Base-by-base conservation (phyloP, 169 alveolate species). In the Plasmodium knowlesi region DNA sequence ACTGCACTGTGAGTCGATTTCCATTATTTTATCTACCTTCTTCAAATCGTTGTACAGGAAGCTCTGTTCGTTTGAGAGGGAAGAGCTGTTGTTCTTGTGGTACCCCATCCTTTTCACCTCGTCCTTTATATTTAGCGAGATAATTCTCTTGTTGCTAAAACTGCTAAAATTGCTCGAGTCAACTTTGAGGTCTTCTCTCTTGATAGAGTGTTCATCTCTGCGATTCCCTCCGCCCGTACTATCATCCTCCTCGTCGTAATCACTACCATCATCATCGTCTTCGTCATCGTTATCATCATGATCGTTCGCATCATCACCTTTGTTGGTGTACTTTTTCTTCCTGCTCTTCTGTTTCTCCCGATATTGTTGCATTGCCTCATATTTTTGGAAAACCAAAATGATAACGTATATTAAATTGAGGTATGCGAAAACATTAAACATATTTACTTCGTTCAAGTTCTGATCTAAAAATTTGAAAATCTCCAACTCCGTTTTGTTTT, bases 401-500 rank as follows among this genome's bases (percentile, higher is more conserved):
- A 81, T 89, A 0, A 89, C 83, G 39, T 89, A 89, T 14, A 89
- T 79, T 28, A 89, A 67, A 81, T 89, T 89, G 82, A 89, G 34
- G 25, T 89, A 89, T 0, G 94, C 72, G 46, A 34, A 89, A 37
- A 81, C 90, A 50, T 79, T 89, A 37, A 57, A 80, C 76, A 89
- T 61, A 37, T 89, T 89, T 25, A 89, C 72, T 78, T 89, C 94
- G 12, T 79, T 79, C 12, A 89, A 1, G 10, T 89, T 89, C n/a
- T 89, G 94, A 46, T 89, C 94, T 0, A 96, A 82, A 37, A 96
- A 92, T 73, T 92, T 93, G 46, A 74, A 81, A 53, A 95, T 93
- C 72, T 93, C 95, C 10, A 86, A 70, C 71, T 85, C 95, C 80
- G 94, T 94, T 67, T 96, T 96, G 19, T 57, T 85, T 67, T 82